Conservation (phyloP, 2,329 filamentous ascomycete genomes). For the Penicillium occitanis region DNA sequence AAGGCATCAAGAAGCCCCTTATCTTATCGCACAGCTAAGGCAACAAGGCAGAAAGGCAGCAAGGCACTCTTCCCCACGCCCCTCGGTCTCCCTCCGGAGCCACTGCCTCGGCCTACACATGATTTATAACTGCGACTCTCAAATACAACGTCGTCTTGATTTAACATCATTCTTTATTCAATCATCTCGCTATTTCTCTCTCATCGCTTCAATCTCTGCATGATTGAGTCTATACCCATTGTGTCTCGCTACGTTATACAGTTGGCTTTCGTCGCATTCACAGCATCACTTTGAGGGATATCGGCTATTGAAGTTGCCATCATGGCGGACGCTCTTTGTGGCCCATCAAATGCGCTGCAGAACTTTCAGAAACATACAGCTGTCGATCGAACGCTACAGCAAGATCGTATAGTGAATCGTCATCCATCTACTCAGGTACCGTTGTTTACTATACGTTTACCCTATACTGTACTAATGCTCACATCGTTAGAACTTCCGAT, state of each 20-base stretch:
- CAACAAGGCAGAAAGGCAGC: constrained; percentile 15
- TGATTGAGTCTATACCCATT: background rate
- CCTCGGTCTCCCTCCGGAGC: background rate
- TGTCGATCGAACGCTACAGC: constrained; percentile 68
- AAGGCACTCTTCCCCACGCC: background rate
- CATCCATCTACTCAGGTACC: constrained; percentile 54
- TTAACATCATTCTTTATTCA: background rate
- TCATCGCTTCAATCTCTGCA: background rate
- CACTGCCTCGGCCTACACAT: constrained; percentile 9
- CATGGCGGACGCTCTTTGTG: constrained; percentile 70
- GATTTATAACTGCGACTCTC: constrained; percentile 4
- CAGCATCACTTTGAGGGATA: background rate
- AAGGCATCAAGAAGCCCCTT: constrained; percentile 13
- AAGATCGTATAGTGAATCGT: constrained; percentile 63
- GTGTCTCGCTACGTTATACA: background rate
- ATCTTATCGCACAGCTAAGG: constrained; percentile 20
- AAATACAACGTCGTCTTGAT: background rate
- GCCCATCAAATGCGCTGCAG: constrained; percentile 73
- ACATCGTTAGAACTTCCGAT: constrained; percentile 60
- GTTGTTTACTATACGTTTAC: too few relatives aligned
- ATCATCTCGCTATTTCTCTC: background rate
- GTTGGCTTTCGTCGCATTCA: background rate
- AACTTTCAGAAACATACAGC: constrained; percentile 69
- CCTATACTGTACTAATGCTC: constrained; percentile 7
- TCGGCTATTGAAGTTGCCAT: constrained; percentile 25